Conservation (phyloP, 2,329 filamentous ascomycete species). For the Exserohilum turcica region DNA sequence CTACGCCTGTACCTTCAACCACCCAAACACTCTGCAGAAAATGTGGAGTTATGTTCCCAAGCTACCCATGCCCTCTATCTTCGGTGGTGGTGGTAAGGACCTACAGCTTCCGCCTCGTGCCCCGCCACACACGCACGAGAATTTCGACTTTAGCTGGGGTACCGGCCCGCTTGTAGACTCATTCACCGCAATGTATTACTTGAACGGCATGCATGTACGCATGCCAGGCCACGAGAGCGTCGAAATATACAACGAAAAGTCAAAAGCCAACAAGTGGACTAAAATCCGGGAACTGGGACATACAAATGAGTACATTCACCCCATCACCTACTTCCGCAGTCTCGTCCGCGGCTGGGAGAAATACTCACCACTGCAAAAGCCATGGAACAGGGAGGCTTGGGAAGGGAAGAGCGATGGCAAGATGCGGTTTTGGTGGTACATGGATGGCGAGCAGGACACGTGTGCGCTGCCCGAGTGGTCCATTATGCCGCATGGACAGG, state of each 20-base stretch:
- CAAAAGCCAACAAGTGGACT: constrained; percentile 43
- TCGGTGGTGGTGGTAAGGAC: constrained; percentile 25
- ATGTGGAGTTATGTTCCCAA: constrained; percentile 18
- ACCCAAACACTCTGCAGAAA: constrained; percentile 22
- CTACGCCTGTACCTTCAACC: constrained; percentile 40
- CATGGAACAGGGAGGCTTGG: constrained; percentile 30
- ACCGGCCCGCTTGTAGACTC: constrained; percentile 52
- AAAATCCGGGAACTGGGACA: constrained; percentile 48
- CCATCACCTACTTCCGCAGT: constrained; percentile 41
- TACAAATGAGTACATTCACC: constrained; percentile 59
- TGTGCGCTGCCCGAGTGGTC: constrained; percentile 39
- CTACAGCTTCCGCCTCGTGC: constrained; percentile 26
- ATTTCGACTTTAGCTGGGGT: constrained; percentile 54
- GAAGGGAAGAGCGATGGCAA: constrained; percentile 17
- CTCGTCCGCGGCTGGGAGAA: constrained; percentile 31
- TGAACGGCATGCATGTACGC: constrained; percentile 50
- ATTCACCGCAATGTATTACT: constrained; percentile 49
- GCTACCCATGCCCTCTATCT: constrained; percentile 28
- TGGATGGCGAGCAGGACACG: constrained; percentile 17
- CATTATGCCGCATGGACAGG: constrained; percentile 25
- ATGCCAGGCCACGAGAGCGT: constrained; percentile 54
- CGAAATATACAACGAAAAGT: constrained; percentile 33
- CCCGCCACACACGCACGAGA: constrained; percentile 40
- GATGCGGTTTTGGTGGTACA: constrained; percentile 38
- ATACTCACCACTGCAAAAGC: constrained; percentile 26